phyloP scores from a whole-genome alignment of 495 filamentous ascomycete genomes.

The Xylaria scruposa region DNA sequence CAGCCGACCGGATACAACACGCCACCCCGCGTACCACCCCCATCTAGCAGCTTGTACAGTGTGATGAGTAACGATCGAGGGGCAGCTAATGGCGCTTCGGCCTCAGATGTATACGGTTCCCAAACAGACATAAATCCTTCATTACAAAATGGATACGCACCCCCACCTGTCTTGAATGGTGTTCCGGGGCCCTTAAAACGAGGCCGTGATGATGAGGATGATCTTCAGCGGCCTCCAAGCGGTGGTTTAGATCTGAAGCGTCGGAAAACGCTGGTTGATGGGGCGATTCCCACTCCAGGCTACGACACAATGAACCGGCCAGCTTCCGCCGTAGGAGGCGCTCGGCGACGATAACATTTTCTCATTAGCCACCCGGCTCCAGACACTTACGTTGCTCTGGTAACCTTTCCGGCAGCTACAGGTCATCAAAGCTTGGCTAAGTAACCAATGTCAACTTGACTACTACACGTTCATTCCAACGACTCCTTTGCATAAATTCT shows the following conservation, averaged over 20 bases:
- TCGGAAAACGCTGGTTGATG: conserved; percentile 75
- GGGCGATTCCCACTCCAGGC: conserved; percentile 50
- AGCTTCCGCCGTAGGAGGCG: conserved; percentile 43
- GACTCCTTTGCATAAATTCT: conserved; percentile 34
- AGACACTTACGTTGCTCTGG: background rate
- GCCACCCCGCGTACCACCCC: conserved; percentile 72
- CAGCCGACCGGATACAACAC: conserved; percentile 73
- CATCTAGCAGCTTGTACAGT: conserved; percentile 86
- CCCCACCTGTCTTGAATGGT: conserved; percentile 70
- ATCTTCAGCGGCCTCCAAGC: conserved; percentile 72
- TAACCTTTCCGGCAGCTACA: background rate
- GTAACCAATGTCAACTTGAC: background rate
- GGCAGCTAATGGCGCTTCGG: conserved; percentile 67
- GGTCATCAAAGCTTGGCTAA: background rate
- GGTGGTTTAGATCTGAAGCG: conserved; percentile 77
- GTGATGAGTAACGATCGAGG: conserved; percentile 86
- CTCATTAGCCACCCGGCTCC: background rate
- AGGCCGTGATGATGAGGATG: conserved; percentile 78
- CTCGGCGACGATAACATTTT: conserved; percentile 43
- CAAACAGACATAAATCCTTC: conserved; percentile 64
- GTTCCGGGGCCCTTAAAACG: conserved; percentile 73
- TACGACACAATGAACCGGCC: conserved; percentile 58
- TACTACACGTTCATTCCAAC: conserved; percentile 30
- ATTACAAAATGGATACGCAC: conserved; percentile 63
- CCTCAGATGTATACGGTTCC: conserved; percentile 71